A percentile compares a stretch with the other conserved stretches of the same genome.
phyloP scores from a whole-genome alignment of 2,329 filamentous ascomycete genomes.

The Fusarium sp. region DNA sequence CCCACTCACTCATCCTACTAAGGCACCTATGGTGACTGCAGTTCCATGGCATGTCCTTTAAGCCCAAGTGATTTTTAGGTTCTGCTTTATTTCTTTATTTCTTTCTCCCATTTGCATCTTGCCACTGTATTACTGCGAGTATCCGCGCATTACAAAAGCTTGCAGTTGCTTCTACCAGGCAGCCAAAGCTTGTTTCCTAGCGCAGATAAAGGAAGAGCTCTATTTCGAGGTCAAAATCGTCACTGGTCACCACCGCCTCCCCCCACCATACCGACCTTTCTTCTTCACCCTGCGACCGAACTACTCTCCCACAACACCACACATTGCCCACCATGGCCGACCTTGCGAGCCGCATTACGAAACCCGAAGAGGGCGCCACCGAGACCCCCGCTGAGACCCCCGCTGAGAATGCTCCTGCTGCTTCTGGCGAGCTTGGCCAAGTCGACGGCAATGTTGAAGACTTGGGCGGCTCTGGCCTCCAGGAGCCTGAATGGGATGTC shows the following conservation, averaged over 20 bases:
- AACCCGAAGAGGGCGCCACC: constrained; percentile 52
- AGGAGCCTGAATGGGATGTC: constrained; percentile 85
- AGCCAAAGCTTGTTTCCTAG: constrained; percentile 8
- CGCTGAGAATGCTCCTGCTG: constrained; percentile 29
- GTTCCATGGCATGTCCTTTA: constrained; percentile 16
- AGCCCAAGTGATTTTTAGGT: constrained; percentile 16
- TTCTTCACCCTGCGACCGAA: constrained; percentile 17
- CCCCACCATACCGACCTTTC: constrained; percentile 27
- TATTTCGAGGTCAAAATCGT: constrained; percentile 30
- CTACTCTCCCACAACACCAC: constrained; percentile 3
- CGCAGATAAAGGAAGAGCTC: constrained; percentile 13
- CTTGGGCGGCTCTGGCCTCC: constrained; percentile 63
- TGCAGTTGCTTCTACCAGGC: background rate
- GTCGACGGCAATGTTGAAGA: constrained; percentile 52
- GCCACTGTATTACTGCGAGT: background rate
- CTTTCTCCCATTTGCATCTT: background rate
- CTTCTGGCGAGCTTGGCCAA: constrained; percentile 49
- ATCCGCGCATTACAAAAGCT: background rate
- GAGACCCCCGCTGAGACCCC: constrained; percentile 24
- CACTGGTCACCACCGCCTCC: constrained; percentile 26
- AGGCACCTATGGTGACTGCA: constrained; percentile 14
- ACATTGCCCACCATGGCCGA: constrained; percentile 55
- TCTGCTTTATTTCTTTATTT: constrained; percentile 5
- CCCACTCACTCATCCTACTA: constrained; percentile 8
- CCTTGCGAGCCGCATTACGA: constrained; percentile 63